Conservation (phyloP, 1,284 basidiomycete genomes). For the Gomphus sp. region DNA sequence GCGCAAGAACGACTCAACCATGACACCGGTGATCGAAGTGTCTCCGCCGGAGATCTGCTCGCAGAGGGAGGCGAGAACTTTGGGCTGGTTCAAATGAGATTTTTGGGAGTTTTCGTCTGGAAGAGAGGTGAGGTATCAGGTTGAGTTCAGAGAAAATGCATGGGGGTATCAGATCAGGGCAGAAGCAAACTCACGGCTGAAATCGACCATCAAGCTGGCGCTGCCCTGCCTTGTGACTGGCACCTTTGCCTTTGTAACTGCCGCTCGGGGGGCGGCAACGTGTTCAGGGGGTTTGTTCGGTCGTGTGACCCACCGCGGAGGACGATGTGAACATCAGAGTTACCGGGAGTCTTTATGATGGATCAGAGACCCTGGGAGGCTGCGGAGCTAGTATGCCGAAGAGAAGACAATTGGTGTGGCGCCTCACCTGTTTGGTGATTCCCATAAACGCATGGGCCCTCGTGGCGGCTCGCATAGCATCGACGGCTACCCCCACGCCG, state of each 20-base stretch:
- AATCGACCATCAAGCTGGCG: constrained; percentile 81
- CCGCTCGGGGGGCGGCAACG: constrained; percentile 61
- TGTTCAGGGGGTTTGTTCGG: constrained; percentile 78
- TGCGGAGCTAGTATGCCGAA: too few relatives aligned
- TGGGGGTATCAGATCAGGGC: too few relatives aligned
- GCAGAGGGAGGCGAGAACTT: too few relatives aligned
- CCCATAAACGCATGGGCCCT: too few relatives aligned
- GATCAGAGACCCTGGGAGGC: too few relatives aligned
- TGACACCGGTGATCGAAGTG: too few relatives aligned
- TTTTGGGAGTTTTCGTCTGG: constrained; percentile 87
- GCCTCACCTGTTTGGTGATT: too few relatives aligned
- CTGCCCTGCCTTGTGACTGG: constrained; percentile 23
- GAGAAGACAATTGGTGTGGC: too few relatives aligned
- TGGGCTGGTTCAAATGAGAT: constrained; percentile 63
- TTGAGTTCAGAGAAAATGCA: background rate
- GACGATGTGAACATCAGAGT: constrained; percentile 58
- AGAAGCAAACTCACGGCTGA: constrained; percentile 45
- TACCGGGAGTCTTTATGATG: too few relatives aligned
- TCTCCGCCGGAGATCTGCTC: constrained; percentile 43
- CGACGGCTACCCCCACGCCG: too few relatives aligned
- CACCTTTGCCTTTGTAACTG: constrained; percentile 65
- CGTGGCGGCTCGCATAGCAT: too few relatives aligned
- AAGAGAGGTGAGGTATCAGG: background rate
- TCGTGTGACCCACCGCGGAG: constrained; percentile 80
- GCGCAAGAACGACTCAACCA: too few relatives aligned